Evolutionary conservation across 805 yeast species (phyloP), one percentile per base, ranked within the genome.

Genomic region (Candida saitoana): DNA sequence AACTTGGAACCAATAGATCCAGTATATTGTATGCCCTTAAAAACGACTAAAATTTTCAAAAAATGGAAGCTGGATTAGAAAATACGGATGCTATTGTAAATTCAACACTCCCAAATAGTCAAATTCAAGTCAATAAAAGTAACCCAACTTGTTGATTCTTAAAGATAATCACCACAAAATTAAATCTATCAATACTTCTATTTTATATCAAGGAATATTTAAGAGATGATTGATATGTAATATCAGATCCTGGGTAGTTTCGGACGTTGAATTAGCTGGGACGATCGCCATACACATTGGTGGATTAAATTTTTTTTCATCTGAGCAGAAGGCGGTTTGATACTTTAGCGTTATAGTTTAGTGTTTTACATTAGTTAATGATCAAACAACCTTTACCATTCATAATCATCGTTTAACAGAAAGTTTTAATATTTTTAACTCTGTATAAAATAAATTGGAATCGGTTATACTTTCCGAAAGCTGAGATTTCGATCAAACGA

Each of bases 1-100:
- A 65, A 70, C 36, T 65, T 91, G 19, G 72, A 62, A n/a, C 67
- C 71, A 4, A 77, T 93, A 6, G 91, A 89, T 60, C 96, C 99
- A 0, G 73, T 82, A 3, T 90, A 87, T 60, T 91, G 98, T 56
- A 72, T 93, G 72, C 96, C 97, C 3, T 49, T 44, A n/a, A 49
- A 54, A 3, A 59, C 73, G 2, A 69, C 80, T 4, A 47, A 57
- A 24, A 58, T 57, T 24, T 52, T 68, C 29, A 50, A 44, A 22
- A 54, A 56, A 39, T 63, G 69, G 69, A 88, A 87, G 64, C 88
- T 95, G 52, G 96, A 29, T 29, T 29, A 29, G 11, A 12, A 6
- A 14, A 14, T 9, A 29, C 11, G 6, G 27, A 22, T 11, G 27
- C 6, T 6, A 22, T 22, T 22, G 27, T 11, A 22, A 22, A 22